Evolutionary conservation across 495 filamentous ascomycete species (phyloP), one percentile per base, ranked within the genome.

Genomic region (Chaetomium tenue): DNA sequence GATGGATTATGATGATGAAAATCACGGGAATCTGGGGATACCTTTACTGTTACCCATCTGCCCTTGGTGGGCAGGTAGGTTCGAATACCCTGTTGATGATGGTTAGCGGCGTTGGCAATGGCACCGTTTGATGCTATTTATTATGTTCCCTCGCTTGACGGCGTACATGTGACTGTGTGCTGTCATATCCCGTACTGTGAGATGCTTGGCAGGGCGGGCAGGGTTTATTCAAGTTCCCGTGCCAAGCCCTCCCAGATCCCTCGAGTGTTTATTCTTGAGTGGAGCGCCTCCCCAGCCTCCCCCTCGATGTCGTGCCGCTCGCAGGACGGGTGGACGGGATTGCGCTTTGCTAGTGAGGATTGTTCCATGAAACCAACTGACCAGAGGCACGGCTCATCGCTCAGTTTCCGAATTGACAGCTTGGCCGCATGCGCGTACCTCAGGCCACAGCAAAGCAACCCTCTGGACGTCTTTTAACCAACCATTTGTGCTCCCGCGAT

Each of bases 231-330:
- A 18, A 6, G 46, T 40, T n/a, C 39, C 63, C 22, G 33, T 26
- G 63, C 63, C 63, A 59, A 64, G 63, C 30, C 39, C 51, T 60
- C n/a, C 6, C n/a, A 22, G 42, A 30, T 51, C 55, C 55, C 33
- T 58, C 28, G 23, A 11, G 53, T n/a, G 53, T 53, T 40, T 61
- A 61, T 56, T 63, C 60, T 63, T 63, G 40, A 65, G 63, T 65
- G 63, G 63, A 46, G 55, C 57, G 60, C 51, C 60, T 65, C 50
- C 63, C 63, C 63, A 65, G 54, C 63, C 63, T 65, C 63, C 63
- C 47, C 56, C 58, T 60, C 39, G 40, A n/a, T 3, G 40, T 42
- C 18, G 60, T 53, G 59, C 59, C 59, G 47, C 59, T 12, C 60
- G 25, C 33, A 37, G 9, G 11, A 54, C 37, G 39, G 33, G 5